Base-by-base conservation (phyloP, 192 early-diverging fungal species). In the Chytriomyces sp. region DNA sequence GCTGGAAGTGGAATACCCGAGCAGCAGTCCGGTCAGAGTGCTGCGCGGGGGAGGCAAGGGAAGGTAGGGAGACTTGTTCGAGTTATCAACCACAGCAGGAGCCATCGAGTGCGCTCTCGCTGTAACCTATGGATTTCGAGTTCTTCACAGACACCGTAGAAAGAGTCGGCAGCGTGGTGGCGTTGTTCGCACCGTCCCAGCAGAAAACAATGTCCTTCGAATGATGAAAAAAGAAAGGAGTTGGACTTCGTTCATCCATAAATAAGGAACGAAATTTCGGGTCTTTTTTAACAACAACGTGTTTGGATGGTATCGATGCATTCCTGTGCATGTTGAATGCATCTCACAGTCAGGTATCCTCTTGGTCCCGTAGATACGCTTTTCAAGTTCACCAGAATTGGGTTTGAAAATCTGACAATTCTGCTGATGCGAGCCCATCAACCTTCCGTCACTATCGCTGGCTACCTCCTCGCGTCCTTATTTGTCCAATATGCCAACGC, bases 21-120 rank as follows among this genome's bases (percentile, higher is more conserved):
- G 53, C 53, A 57, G 53, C 16, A 57, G 53, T 57, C 53, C 1
- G 5, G 5, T 2, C 3, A 0, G 20, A 20, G 53, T 20, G 53
- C 20, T 57, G 13, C 2, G 4, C 53, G 3, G 53, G 20, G 53
- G 20, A 57, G 20, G 53, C n/a, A n/a, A n/a, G 20, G 53, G 35
- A 2, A 35, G 35, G 53, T 10, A 53, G 53, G 13, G 53, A 5
- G 20, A 35, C 35, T 57, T 57, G 53, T 57, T 3, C 20, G 53
- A 57, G 53, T 57, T 57, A 57, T 57, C 53, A 57, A 57, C 53
- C 53, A 57, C 53, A 57, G 20, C 13, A 57, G 53, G 20, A 20
- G 16, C 20, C 53, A 57, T 57, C 13, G 53, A 57, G 53, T 13
- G 20, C 16, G 13, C 53, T 13, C 53, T 1, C 53, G 16, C 53